Evolutionary conservation across 768 basidiomycete species (phyloP).

Genomic region (Gloeopeniophorella convolvens): DNA sequence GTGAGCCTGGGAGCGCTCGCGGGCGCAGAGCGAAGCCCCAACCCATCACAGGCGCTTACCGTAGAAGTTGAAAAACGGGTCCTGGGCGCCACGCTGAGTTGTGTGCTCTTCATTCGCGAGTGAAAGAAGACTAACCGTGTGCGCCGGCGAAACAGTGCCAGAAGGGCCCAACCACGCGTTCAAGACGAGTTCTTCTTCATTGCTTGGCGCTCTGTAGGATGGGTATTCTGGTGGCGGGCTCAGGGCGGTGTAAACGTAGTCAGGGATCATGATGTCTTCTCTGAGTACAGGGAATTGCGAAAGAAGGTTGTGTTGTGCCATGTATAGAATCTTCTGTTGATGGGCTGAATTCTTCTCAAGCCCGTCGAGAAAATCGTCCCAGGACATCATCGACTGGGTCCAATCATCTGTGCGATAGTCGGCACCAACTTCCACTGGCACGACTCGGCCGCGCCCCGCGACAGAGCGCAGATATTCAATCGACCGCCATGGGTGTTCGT

Average conservation of each 20-base stretch:
- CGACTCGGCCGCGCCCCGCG: slow-evolving; percentile 74
- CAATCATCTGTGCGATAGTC: slow-evolving; percentile 80
- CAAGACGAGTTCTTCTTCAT: slow-evolving; percentile 57
- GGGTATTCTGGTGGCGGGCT: slow-evolving; percentile 36
- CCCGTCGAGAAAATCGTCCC: slow-evolving; percentile 65
- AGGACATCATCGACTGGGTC: slow-evolving; percentile 72
- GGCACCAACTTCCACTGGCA: slow-evolving; percentile 85
- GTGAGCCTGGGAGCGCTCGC: not conserved
- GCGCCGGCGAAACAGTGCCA: slow-evolving; percentile 81
- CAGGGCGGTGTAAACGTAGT: slow-evolving; percentile 74
- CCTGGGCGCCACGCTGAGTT: slow-evolving; percentile 39
- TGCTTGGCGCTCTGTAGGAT: slow-evolving; percentile 56
- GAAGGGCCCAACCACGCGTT: slow-evolving; percentile 82
- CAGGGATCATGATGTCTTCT: slow-evolving; percentile 76
- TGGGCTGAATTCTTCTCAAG: slow-evolving; percentile 25
- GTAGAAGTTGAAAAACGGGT: slow-evolving; percentile 91
- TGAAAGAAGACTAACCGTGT: slow-evolving; percentile 54
- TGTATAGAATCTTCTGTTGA: slow-evolving; percentile 47
- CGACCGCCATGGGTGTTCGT: slow-evolving; percentile 62
- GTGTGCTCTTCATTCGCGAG: slow-evolving; percentile 1
- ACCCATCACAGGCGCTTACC: slow-evolving; percentile 39
- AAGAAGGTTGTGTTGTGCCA: slow-evolving; percentile 88
- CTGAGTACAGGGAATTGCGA: slow-evolving; percentile 75
- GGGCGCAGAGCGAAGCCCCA: not conserved
- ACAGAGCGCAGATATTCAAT: slow-evolving; percentile 59